These are phyloP conservation scores for Pseudopithomyces chartarum DNA, from an alignment of 2,329 filamentous ascomycete species.

Conservation along the genomic window DNA sequence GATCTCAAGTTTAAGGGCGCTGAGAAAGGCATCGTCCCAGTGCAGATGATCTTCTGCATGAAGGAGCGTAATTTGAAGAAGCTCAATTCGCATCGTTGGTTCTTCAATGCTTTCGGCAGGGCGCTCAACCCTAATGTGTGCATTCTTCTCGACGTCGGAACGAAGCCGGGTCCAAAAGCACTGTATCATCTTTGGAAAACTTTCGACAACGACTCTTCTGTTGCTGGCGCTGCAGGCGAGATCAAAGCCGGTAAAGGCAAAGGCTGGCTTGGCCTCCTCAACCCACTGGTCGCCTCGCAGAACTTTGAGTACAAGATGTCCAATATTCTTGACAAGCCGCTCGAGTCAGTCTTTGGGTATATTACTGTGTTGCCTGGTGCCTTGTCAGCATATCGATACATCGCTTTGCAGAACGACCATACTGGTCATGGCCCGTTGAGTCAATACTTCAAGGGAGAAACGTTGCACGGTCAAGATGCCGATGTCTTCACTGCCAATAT, in stretches of 20 bases:
- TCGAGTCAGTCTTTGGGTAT: conserved; percentile 97
- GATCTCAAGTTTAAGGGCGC: conserved; percentile 99
- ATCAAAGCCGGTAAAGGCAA: conserved; percentile 97
- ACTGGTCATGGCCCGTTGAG: conserved; percentile 93
- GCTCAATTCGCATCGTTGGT: conserved; percentile 98
- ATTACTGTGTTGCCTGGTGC: conserved; percentile 97
- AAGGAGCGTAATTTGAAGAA: conserved; percentile 99
- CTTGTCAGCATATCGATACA: conserved; percentile 92
- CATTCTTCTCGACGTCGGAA: conserved; percentile 95
- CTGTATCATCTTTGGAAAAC: conserved; percentile 99
- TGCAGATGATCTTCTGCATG: conserved; percentile 97
- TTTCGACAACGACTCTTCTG: conserved; percentile 96
- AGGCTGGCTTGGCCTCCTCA: conserved; percentile 80
- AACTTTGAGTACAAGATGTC: conserved; percentile 99
- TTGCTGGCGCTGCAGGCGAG: conserved; percentile 94
- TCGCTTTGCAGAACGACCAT: conserved; percentile 94
- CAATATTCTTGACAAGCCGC: conserved; percentile 95
- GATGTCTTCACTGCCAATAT: conserved; percentile 98
- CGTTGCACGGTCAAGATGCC: conserved; percentile 91
- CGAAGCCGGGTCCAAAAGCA: conserved; percentile 83
- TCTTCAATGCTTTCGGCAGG: conserved; percentile 96
- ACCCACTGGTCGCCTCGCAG: conserved; percentile 93
- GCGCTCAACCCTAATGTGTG: conserved; percentile 95
- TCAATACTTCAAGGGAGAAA: conserved; percentile 99
- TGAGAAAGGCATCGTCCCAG: conserved; percentile 97